A percentile compares a stretch with the other conserved stretches of the same genome.
Evolutionary conservation across 441 rosid genomes (phyloP).

Genomic region (Francoa sonchifolia): DNA sequence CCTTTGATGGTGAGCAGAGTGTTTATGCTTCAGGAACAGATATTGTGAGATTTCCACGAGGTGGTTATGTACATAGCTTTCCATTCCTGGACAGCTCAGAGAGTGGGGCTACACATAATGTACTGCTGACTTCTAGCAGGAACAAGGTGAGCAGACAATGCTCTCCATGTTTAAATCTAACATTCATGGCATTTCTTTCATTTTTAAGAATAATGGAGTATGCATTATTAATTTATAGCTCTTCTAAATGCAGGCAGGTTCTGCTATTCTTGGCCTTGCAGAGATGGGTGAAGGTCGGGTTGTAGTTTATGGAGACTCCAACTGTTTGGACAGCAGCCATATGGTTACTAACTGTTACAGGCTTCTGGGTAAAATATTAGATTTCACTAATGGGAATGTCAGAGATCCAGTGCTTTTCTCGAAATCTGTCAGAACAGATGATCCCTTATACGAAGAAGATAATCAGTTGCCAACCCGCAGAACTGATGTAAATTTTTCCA

Average conservation of each 20-base stretch:
- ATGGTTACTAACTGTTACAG: constrained; percentile 96
- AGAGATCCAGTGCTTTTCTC: constrained; percentile 78
- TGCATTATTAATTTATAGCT: constrained; percentile 1
- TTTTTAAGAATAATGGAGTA: neutral
- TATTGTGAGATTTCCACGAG: constrained; percentile 82
- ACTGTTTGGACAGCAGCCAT: constrained; percentile 95
- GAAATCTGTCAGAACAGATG: constrained; percentile 34
- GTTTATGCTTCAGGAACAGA: constrained; percentile 97
- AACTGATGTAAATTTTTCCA: constrained; percentile 82
- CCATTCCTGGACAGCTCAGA: constrained; percentile 91
- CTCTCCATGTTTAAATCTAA: constrained; percentile 3
- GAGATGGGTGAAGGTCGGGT: constrained; percentile 65
- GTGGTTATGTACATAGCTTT: constrained; percentile 76
- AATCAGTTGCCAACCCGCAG: constrained; percentile 72
- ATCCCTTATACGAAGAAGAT: constrained; percentile 45
- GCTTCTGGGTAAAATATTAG: constrained; percentile 79
- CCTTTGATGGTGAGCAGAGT: constrained; percentile 90
- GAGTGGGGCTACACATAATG: constrained; percentile 90
- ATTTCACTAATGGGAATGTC: constrained; percentile 57
- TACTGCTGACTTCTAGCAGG: constrained; percentile 51
- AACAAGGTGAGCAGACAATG: constrained; percentile 34
- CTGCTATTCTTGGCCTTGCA: constrained; percentile 82
- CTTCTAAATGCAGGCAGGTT: constrained; percentile 49
- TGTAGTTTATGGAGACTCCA: constrained; percentile 93
- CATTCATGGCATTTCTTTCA: neutral